Evolutionary conservation across 2,329 filamentous ascomycete genomes (phyloP).

Genomic region (Davidsoniella neocaledoniae): DNA sequence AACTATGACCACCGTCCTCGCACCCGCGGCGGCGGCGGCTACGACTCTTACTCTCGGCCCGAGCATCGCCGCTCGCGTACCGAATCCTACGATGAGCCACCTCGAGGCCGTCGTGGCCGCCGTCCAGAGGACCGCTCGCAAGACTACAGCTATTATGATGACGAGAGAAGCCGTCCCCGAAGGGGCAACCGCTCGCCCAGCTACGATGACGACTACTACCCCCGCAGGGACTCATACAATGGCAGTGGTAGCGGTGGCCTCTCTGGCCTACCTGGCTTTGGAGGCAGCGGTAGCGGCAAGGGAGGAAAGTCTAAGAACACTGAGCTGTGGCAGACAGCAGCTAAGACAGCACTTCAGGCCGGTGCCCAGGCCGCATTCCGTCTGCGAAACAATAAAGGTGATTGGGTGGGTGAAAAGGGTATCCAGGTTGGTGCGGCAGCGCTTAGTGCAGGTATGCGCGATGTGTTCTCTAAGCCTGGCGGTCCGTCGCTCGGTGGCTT

Average conservation of each 20-base stretch:
- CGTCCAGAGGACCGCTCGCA: conserved; percentile 3
- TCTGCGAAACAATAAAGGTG: conserved; percentile 26
- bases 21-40: not conserved
- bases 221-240: not conserved
- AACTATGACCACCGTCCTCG: conserved; percentile 2
- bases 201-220: conserved; percentile 5
- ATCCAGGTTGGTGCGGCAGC: conserved; percentile 32
- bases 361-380: conserved; percentile 32
- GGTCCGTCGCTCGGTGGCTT: conserved; percentile 2
- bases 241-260: not conserved
- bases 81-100: conserved; percentile 8
- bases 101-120: conserved; percentile 4
- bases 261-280: not conserved
- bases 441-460: conserved; percentile 30
- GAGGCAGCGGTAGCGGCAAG: not conserved
- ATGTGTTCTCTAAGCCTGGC: conserved; percentile 21
- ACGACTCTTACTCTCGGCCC: not conserved
- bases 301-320: conserved; percentile 5
- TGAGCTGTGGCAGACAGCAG: conserved; percentile 21
- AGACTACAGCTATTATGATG: conserved; percentile 4
- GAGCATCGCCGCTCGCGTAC: conserved; percentile 8
- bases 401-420: conserved; percentile 32
- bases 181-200: conserved; percentile 3
- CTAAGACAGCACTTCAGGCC: conserved; percentile 29
- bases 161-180: conserved; percentile 3